Percentiles rank a stretch among this genome's conserved stretches.
These are phyloP conservation scores for Starmerella lactis-condensi DNA, from an alignment of 805 yeast genomes.

Conservation along the genomic window DNA sequence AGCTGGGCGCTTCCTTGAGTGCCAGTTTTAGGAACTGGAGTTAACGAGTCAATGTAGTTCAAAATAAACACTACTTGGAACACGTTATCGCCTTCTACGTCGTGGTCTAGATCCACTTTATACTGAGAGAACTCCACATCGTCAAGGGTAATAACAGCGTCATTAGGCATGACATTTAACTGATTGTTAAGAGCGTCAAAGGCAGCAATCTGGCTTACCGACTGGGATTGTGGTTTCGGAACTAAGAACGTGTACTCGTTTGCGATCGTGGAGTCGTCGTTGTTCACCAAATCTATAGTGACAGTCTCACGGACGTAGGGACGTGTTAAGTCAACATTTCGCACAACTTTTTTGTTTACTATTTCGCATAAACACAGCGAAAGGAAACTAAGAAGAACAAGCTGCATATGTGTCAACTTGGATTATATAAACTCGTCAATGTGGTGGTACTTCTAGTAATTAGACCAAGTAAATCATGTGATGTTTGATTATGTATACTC, in stretches of 20 bases:
- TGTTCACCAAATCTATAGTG: constrained; percentile 40
- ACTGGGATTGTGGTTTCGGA: constrained; percentile 30
- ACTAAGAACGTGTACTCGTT: constrained; percentile 40
- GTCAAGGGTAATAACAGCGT: constrained; percentile 4
- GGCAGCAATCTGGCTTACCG: constrained; percentile 32
- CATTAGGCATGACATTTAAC: constrained; percentile 1
- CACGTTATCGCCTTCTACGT: constrained; percentile 25
- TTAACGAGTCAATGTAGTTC: constrained; percentile 27
- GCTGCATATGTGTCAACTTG: too few species aligned
- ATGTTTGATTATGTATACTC: too few species aligned
- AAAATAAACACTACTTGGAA: constrained; percentile 27
- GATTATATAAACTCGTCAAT: too few species aligned
- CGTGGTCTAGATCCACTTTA: constrained; percentile 23
- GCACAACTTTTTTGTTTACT: too few species aligned
- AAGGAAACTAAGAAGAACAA: too few species aligned
- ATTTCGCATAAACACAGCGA: too few species aligned
- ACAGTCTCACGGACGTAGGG: constrained; percentile 47
- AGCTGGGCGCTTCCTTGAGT: constrained; percentile 43
- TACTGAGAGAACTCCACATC: constrained; percentile 18
- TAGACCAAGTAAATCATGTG: too few species aligned
- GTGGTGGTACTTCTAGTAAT: too few species aligned
- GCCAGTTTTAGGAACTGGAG: constrained; percentile 50
- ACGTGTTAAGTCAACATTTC: constrained; percentile 44
- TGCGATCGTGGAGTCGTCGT: constrained; percentile 35
- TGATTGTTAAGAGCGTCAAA: constrained; percentile 19